Evolutionary conservation across 345 rosid species (phyloP).

Genomic region (Eucalyptus marginata): DNA sequence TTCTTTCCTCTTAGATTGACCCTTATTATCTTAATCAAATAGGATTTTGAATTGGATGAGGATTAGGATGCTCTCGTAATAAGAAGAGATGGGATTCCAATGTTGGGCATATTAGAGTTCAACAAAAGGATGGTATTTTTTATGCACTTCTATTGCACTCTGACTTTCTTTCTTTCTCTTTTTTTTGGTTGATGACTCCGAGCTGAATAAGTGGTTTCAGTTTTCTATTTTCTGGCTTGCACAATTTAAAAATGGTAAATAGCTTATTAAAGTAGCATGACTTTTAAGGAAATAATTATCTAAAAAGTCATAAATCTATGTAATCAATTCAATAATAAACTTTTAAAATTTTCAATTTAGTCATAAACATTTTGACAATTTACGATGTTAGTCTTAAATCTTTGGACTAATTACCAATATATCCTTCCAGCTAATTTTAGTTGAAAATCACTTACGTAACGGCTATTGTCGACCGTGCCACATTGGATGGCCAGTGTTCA

Average conservation of each 20-base stretch:
- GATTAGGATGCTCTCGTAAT: not conserved
- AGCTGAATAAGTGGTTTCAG: not conserved
- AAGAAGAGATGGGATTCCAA: not conserved
- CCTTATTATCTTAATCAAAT: not conserved
- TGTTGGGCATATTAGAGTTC: not conserved
- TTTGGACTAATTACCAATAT: too few species aligned
- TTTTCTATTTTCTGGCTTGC: not conserved
- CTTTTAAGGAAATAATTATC: not conserved
- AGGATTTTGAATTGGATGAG: not conserved
- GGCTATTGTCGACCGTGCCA: fast-evolving
- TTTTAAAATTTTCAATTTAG: too few species aligned
- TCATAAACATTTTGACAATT: not conserved
- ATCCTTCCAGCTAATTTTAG: not conserved
- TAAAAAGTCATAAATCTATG: not conserved
- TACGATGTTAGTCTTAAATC: not conserved
- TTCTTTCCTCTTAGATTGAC: not conserved
- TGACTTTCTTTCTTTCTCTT: too few species aligned
- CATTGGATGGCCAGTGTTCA: fast-evolving
- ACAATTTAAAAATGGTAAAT: too few species aligned
- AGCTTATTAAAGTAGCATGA: not conserved
- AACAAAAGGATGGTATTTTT: not conserved
- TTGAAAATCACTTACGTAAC: fast-evolving
- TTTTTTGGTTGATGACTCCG: not conserved
- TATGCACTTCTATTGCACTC: not conserved
- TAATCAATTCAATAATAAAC: too few species aligned